These are phyloP conservation scores for Alternaria ventricosa DNA, from an alignment of 2,329 filamentous ascomycete species.

Conservation along the genomic window DNA sequence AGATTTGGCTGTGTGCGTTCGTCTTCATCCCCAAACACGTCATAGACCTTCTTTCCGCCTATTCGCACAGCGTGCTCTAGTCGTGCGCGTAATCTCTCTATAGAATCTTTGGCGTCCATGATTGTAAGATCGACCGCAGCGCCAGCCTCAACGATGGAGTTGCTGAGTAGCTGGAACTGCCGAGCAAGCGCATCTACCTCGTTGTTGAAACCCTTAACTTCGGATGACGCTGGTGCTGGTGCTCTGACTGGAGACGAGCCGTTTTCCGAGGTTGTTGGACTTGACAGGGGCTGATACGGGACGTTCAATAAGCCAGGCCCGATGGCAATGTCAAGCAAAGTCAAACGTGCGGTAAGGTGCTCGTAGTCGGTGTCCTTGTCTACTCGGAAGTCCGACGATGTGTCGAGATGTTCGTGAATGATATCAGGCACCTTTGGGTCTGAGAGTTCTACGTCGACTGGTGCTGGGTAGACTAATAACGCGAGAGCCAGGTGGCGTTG, in stretches of 20 bases:
- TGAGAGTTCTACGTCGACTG: constrained; percentile 33
- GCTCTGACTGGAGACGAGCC: constrained; percentile 23
- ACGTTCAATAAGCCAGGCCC: constrained; percentile 63
- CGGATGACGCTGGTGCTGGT: constrained; percentile 25
- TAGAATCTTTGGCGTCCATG: constrained; percentile 76
- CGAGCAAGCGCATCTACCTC: constrained; percentile 71
- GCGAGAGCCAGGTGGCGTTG: constrained; percentile 70
- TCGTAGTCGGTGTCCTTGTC: constrained; percentile 69
- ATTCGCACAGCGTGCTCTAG: constrained; percentile 75
- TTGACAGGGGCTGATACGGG: constrained; percentile 38
- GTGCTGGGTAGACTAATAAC: constrained; percentile 60
- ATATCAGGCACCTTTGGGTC: constrained; percentile 25
- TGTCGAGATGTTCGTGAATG: constrained; percentile 38
- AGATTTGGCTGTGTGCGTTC: constrained; percentile 57
- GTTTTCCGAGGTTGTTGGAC: constrained; percentile 29
- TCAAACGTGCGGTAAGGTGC: constrained; percentile 68
- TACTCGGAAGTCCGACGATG: constrained; percentile 59
- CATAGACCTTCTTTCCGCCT: constrained; percentile 52
- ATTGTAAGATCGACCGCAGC: constrained; percentile 62
- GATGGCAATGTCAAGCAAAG: constrained; percentile 76
- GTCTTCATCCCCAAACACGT: constrained; percentile 52
- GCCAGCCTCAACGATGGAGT: constrained; percentile 74
- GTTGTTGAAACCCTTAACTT: constrained; percentile 67
- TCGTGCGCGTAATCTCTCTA: constrained; percentile 78
- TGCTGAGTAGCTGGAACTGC: constrained; percentile 55